Conservation (phyloP, 306 rosid species). For the Senna tora region DNA sequence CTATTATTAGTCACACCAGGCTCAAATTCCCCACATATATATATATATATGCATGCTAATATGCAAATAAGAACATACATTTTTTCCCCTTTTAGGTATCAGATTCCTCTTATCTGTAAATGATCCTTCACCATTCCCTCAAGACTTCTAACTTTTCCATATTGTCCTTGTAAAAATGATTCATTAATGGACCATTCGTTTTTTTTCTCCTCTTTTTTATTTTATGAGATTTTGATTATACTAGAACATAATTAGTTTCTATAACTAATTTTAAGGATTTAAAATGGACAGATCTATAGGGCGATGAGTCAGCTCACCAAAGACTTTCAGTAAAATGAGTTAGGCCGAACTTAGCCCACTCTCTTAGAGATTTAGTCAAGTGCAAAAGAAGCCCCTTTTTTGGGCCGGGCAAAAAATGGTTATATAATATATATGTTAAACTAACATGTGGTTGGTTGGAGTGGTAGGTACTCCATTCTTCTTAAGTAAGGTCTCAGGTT, state of each 20-base stretch:
- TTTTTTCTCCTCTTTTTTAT: background rate
- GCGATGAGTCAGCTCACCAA: no score
- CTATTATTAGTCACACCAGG: constrained; percentile 15
- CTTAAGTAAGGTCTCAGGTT: no score
- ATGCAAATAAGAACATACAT: constrained; percentile 1
- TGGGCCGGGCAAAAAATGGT: no score
- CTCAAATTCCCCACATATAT: constrained; percentile 17
- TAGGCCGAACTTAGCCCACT: no score
- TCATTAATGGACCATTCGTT: constrained; percentile 7
- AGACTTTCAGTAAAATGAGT: no score
- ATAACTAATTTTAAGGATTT: background rate
- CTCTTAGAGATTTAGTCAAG: no score
- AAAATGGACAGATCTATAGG: no score
- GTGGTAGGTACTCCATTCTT: no score
- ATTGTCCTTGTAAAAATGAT: background rate
- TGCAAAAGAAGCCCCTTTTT: constrained; percentile 25
- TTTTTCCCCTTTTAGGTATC: constrained; percentile 1
- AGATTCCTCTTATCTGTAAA: constrained; percentile 11
- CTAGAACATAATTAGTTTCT: background rate
- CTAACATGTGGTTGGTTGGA: no score
- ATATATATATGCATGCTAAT: no score
- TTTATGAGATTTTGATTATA: background rate
- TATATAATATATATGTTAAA: no score
- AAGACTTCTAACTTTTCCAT: background rate
- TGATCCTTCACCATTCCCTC: constrained; percentile 15